Evolutionary conservation across 2,329 filamentous ascomycete species (phyloP).

Genomic region (Pestalotiopsis sp.): DNA sequence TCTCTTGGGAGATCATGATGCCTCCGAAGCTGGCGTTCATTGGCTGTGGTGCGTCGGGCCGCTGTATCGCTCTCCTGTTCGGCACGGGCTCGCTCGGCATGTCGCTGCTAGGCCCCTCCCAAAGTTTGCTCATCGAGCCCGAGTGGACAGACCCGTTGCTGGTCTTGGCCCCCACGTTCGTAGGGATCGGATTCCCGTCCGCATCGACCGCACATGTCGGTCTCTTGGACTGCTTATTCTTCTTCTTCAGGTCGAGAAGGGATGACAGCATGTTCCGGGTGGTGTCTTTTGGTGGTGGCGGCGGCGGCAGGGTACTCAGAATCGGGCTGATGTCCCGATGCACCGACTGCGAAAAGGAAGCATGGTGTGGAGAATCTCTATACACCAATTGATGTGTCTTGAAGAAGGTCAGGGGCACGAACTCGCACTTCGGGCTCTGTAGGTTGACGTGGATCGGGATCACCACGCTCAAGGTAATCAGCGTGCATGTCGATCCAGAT

Average conservation of each 20-base stretch:
- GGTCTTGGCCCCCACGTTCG: conserved; percentile 24
- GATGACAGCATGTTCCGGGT: conserved; percentile 17
- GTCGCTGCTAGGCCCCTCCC: conserved; percentile 19
- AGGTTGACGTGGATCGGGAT: conserved; percentile 62
- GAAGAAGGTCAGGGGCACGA: conserved; percentile 67
- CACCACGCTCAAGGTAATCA: conserved; percentile 63
- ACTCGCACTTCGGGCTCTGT: conserved; percentile 54
- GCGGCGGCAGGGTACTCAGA: conserved; percentile 35
- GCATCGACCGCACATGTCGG: conserved; percentile 28
- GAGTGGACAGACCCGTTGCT: conserved; percentile 30
- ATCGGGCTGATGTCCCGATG: conserved; percentile 63
- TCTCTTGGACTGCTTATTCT: conserved; percentile 14
- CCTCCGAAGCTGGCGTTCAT: conserved; percentile 49
- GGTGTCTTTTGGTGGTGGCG: conserved; percentile 19
- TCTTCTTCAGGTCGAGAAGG: conserved; percentile 5
- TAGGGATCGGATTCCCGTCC: conserved; percentile 32
- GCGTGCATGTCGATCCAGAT: conserved; percentile 28
- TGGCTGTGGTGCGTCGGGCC: conserved; percentile 17
- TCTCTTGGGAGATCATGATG: conserved; percentile 65
- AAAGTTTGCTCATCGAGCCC: conserved; percentile 36
- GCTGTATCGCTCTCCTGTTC: conserved; percentile 14
- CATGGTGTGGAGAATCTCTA: conserved; percentile 54
- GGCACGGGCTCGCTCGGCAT: conserved; percentile 18
- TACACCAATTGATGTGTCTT: conserved; percentile 67
- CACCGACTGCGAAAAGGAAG: conserved; percentile 62